phyloP scores from a whole-genome alignment of 2,329 filamentous ascomycete genomes.

The Aspergillus neotritici region DNA sequence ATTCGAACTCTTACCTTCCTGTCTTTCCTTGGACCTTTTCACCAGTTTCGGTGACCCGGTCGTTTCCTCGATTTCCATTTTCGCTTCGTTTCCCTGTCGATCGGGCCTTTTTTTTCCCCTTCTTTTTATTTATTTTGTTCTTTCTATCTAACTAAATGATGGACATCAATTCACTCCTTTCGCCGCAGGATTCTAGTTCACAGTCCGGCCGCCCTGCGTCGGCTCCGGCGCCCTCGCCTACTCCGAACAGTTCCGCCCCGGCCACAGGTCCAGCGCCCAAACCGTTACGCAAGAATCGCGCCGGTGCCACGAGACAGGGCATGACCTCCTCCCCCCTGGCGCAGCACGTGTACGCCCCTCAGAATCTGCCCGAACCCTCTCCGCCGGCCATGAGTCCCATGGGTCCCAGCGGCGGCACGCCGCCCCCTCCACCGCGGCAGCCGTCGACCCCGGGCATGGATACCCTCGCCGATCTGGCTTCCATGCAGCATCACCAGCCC shows the following conservation, averaged over 20 bases:
- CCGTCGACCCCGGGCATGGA: slow-evolving; percentile 46
- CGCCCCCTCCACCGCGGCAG: slow-evolving; percentile 34
- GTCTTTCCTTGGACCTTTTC: slow-evolving; percentile 17
- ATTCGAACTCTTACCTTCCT: slow-evolving; percentile 13
- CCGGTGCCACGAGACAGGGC: slow-evolving; percentile 26
- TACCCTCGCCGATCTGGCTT: slow-evolving; percentile 44
- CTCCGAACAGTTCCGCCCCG: slow-evolving; percentile 21
- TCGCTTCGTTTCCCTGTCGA: slow-evolving; percentile 1
- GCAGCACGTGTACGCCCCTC: slow-evolving; percentile 37
- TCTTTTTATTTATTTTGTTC: neutral
- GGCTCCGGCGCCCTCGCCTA: slow-evolving; percentile 21
- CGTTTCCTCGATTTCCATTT: neutral
- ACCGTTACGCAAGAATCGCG: slow-evolving; percentile 31
- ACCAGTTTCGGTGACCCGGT: neutral
- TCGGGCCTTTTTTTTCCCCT: no score
- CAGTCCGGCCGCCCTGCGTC: slow-evolving; percentile 33
- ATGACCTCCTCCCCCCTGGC: slow-evolving; percentile 40
- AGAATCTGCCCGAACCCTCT: slow-evolving; percentile 34
- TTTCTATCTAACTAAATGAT: slow-evolving; percentile 23
- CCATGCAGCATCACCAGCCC: slow-evolving; percentile 44
- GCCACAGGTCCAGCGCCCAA: slow-evolving; percentile 31
- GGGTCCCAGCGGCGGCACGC: slow-evolving; percentile 30
- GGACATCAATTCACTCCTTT: slow-evolving; percentile 45
- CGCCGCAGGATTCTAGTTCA: slow-evolving; percentile 38
- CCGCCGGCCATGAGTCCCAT: slow-evolving; percentile 32